A percentile compares a stretch with the other conserved stretches of the same genome.
Evolutionary conservation across 1,139 yeast species (phyloP).

Genomic region (Nakaseomyces uthaithaninus): DNA sequence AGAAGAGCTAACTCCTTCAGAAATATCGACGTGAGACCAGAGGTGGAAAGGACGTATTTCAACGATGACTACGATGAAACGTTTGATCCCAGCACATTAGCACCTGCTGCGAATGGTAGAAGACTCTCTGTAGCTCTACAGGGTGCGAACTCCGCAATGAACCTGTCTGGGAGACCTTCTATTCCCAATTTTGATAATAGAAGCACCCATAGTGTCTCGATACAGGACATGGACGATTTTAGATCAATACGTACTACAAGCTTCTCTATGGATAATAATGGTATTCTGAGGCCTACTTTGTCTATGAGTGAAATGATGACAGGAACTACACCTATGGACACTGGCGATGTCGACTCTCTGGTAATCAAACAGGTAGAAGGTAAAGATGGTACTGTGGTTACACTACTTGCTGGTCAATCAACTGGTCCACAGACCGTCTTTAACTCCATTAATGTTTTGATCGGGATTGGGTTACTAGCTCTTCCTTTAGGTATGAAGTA

Average conservation of each 20-base stretch:
- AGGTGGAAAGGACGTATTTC: conserved; percentile 41
- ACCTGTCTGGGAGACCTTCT: conserved; percentile 22
- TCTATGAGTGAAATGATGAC: conserved; percentile 24
- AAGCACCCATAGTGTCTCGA: conserved; percentile 13
- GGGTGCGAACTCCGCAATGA: conserved; percentile 11
- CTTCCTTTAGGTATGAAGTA: conserved; percentile 71
- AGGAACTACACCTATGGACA: conserved; percentile 16
- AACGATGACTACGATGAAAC: conserved; percentile 48
- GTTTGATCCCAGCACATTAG: conserved; percentile 65
- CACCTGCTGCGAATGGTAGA: conserved; percentile 58
- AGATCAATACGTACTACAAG: conserved; percentile 28
- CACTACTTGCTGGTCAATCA: conserved; percentile 74
- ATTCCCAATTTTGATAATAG: conserved; percentile 21
- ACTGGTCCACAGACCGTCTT: conserved; percentile 84
- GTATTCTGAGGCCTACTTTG: conserved; percentile 19
- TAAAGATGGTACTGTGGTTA: conserved; percentile 62
- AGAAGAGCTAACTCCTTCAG: conserved; percentile 68
- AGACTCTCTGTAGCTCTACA: conserved; percentile 47
- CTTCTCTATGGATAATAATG: conserved; percentile 22
- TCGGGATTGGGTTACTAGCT: conserved; percentile 81
- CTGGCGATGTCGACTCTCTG: conserved; percentile 34
- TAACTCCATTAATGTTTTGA: conserved; percentile 75
- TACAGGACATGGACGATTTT: conserved; percentile 22
- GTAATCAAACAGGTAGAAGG: conserved; percentile 61
- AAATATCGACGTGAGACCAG: conserved; percentile 42